Evolutionary conservation across 441 rosid genomes (phyloP).

Genomic region (Erodium texanum): DNA sequence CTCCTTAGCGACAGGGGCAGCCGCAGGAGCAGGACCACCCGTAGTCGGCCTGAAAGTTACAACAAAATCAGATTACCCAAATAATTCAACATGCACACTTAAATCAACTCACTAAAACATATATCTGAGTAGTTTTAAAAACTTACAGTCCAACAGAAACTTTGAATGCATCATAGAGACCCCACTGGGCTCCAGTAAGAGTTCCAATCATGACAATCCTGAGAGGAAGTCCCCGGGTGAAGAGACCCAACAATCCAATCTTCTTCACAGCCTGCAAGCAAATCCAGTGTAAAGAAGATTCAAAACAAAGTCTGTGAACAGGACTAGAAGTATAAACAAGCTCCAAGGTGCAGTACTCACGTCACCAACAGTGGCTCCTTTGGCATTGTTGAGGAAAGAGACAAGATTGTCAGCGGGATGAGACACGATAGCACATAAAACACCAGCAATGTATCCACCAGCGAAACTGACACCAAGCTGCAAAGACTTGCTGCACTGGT

Average conservation of each 20-base stretch:
- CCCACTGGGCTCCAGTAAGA: conserved; percentile 99
- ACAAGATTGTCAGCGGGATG: conserved; percentile 97
- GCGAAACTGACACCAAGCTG: conserved; percentile 95
- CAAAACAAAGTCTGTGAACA: background rate
- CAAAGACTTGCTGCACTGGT: conserved; percentile 73
- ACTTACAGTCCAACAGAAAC: conserved; percentile 92
- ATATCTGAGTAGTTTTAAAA: conserved; percentile 5
- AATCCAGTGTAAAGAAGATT: conserved; percentile 3
- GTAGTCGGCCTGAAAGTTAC: conserved; percentile 54
- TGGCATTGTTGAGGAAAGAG: conserved; percentile 92
- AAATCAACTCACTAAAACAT: background rate
- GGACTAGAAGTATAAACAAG: background rate
- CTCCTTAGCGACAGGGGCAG: conserved; percentile 36
- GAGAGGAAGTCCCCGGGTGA: conserved; percentile 97
- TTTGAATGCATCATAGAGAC: conserved; percentile 92
- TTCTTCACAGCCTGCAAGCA: conserved; percentile 85
- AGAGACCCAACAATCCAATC: conserved; percentile 79
- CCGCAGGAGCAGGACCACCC: conserved; percentile 50
- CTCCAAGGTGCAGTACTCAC: conserved; percentile 30
- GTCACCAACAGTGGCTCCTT: conserved; percentile 78
- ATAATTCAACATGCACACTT: background rate
- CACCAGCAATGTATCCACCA: conserved; percentile 92
- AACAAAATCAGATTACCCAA: conserved; percentile 6
- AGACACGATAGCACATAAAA: conserved; percentile 73
- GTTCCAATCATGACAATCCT: conserved; percentile 99